Percentiles rank a stretch among this genome's conserved stretches.
Conservation (phyloP, 176 grass and related monocot genomes). For the Juncus effusus region DNA sequence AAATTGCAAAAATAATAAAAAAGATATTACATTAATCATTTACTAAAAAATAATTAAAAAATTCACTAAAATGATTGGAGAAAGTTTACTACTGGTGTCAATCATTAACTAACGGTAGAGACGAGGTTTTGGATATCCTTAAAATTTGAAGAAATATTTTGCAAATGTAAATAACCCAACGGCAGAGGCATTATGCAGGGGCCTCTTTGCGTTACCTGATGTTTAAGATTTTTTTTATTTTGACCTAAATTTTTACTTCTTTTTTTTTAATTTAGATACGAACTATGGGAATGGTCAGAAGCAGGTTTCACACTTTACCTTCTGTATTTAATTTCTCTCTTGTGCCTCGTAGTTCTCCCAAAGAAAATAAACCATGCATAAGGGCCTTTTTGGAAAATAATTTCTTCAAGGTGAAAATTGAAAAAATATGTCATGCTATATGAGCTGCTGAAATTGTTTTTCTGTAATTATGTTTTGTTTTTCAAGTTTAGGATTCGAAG, state of each 20-base stretch:
- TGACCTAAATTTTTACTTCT: slow-evolving; percentile 26
- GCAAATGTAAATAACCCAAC: too few species aligned
- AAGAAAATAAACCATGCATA: slow-evolving; percentile 51
- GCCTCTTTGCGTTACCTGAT: too few species aligned
- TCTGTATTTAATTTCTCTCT: slow-evolving; percentile 76
- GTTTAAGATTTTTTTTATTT: slow-evolving; percentile 1
- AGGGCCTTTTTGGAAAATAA: slow-evolving; percentile 69
- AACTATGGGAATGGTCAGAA: slow-evolving; percentile 99
- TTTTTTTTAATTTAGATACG: slow-evolving; percentile 61
- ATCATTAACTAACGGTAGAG: too few species aligned
- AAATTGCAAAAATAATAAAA: too few species aligned
- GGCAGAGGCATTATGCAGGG: too few species aligned
- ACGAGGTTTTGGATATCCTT: too few species aligned
- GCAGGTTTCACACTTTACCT: slow-evolving; percentile 71
- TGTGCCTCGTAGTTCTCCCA: slow-evolving; percentile 51
- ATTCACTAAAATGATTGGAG: too few species aligned
- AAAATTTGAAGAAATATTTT: too few species aligned
- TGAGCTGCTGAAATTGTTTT: slow-evolving; percentile 13
- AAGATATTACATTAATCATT: too few species aligned
- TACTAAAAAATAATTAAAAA: background rate
- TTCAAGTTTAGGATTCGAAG: slow-evolving; percentile 51
- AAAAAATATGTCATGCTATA: background rate
- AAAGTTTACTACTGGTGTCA: too few species aligned
- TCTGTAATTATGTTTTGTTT: slow-evolving; percentile 23
- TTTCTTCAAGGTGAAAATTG: slow-evolving; percentile 65